Evolutionary conservation across 208 protist genomes (phyloP).

Genomic region (Herpetomonas samuelpessoai): DNA sequence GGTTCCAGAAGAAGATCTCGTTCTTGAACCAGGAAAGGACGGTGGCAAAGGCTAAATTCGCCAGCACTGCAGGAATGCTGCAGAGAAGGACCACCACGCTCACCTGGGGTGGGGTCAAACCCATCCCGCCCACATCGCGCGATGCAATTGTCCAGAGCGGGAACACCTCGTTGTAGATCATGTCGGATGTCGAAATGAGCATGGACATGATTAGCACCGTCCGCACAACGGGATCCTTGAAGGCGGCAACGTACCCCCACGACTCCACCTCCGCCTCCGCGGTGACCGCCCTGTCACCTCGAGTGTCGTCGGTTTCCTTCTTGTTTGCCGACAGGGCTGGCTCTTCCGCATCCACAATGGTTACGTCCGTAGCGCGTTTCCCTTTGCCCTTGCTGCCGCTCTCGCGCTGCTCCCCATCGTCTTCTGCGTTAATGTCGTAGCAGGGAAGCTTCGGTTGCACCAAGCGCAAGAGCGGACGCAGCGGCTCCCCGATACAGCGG

Average conservation of each 20-base stretch:
- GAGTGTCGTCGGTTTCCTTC: not conserved
- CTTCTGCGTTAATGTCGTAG: not conserved
- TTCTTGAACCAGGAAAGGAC: slow-evolving; percentile 20
- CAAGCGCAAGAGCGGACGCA: slow-evolving; percentile 20
- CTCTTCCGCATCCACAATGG: not conserved
- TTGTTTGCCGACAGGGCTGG: too few species aligned
- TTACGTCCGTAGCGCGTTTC: not conserved
- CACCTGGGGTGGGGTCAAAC: slow-evolving; percentile 22
- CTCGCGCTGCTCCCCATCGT: slow-evolving; percentile 12
- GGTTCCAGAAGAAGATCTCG: slow-evolving; percentile 45
- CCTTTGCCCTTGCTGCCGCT: not conserved
- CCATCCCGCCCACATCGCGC: slow-evolving; percentile 27
- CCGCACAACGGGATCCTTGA: slow-evolving; percentile 37
- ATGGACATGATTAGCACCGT: slow-evolving; percentile 64
- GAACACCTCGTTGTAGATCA: slow-evolving; percentile 53
- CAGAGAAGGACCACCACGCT: slow-evolving; percentile 42
- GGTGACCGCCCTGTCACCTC: not conserved
- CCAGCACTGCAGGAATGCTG: slow-evolving; percentile 39
- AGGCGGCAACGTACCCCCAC: slow-evolving; percentile 60
- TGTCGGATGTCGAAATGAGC: slow-evolving; percentile 58
- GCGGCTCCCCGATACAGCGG: slow-evolving; percentile 5
- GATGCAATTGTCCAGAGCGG: slow-evolving; percentile 56
- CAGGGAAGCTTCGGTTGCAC: slow-evolving; percentile 35
- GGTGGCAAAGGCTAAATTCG: slow-evolving; percentile 51
- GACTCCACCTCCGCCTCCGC: slow-evolving; percentile 16